These are phyloP conservation scores for Recurvomyces mirabilis DNA, from an alignment of 495 filamentous ascomycete genomes.

Conservation along the genomic window DNA sequence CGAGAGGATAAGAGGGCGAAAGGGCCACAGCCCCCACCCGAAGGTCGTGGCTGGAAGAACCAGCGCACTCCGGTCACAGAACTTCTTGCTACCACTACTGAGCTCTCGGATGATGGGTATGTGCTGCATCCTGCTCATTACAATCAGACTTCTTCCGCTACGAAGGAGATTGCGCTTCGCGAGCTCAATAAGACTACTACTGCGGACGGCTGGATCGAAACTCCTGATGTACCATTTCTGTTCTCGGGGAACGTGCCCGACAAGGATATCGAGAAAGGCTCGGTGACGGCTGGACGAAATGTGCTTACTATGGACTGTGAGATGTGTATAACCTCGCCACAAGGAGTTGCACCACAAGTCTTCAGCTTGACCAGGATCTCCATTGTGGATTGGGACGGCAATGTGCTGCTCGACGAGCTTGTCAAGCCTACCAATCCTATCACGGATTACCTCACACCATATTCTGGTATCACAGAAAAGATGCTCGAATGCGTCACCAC, in stretches of 20 bases:
- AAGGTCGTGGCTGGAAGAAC: slow-evolving; percentile 50
- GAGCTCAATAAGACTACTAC: slow-evolving; percentile 32
- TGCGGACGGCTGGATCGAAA: slow-evolving; percentile 75
- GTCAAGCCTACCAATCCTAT: slow-evolving; percentile 82
- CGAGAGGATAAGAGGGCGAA: slow-evolving; percentile 37
- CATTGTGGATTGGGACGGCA: slow-evolving; percentile 74
- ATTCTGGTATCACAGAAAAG: slow-evolving; percentile 79
- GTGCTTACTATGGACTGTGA: slow-evolving; percentile 85
- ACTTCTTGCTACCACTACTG: slow-evolving; percentile 56
- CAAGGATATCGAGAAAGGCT: slow-evolving; percentile 61
- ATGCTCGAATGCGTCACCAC: slow-evolving; percentile 74
- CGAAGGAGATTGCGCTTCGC: slow-evolving; percentile 39
- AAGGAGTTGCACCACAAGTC: slow-evolving; percentile 30
- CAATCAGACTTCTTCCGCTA: slow-evolving; percentile 33
- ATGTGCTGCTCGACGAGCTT: slow-evolving; percentile 71
- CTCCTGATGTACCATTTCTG: slow-evolving; percentile 45
- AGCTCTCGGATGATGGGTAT: slow-evolving; percentile 75
- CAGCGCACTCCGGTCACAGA: slow-evolving; percentile 67
- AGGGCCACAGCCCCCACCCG: slow-evolving; percentile 44
- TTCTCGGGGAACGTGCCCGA: slow-evolving; percentile 59
- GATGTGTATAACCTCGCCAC: slow-evolving; percentile 78
- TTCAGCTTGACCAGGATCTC: slow-evolving; percentile 81
- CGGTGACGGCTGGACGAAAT: slow-evolving; percentile 71
- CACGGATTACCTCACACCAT: slow-evolving; percentile 78
- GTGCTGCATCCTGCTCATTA: slow-evolving; percentile 63